Evolutionary conservation across 2,329 filamentous ascomycete genomes (phyloP), one percentile per base, ranked within the genome.

Genomic region (Claviceps monticola): DNA sequence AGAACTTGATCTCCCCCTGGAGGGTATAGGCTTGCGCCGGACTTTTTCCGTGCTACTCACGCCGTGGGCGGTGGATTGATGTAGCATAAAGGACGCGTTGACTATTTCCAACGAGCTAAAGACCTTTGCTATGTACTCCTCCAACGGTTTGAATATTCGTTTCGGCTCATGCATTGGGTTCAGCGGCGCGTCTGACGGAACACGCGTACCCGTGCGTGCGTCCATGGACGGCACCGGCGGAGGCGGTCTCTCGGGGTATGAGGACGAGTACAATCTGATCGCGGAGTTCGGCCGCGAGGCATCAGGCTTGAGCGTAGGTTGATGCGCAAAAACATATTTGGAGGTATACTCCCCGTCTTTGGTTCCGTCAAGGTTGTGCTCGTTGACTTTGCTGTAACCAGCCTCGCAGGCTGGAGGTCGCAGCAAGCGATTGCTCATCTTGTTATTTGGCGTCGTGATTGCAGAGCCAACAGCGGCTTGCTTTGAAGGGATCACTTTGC

Each of bases 51-150:
- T 55, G 34, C 55, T 58, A 13, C 49, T 44, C 52, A 56, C 59
- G 16, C 56, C 54, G 16, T 56, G 53, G 7, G 55, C 23, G 56
- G 56, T 64, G 50, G 75, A 74, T 46, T 71, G 52, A 26, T 58
- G 67, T 1, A 76, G 76, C 39, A 75, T 70, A 62, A 95, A 95
- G 0, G 88, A 90, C 14, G 71, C 73, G 63, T 93, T 94, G n/a
- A 95, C 67, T 56, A 78, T 82, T 50, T 84, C 75, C 57, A 82
- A 82, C 0, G 82, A 82, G 51, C 78, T 76, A 59, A 94, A 86
- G 58, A 78, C 84, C 19, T 69, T 66, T 48, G 81, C 69, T 42
- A 95, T 76, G 61, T 93, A 91, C 55, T 89, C 84, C 66, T 95
- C 88, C 14, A 95, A 64, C 5, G 76, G 75, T 54, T 79, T 82